Base-by-base conservation (phyloP, 495 filamentous ascomycete genomes). In the Arthonia radiata region DNA sequence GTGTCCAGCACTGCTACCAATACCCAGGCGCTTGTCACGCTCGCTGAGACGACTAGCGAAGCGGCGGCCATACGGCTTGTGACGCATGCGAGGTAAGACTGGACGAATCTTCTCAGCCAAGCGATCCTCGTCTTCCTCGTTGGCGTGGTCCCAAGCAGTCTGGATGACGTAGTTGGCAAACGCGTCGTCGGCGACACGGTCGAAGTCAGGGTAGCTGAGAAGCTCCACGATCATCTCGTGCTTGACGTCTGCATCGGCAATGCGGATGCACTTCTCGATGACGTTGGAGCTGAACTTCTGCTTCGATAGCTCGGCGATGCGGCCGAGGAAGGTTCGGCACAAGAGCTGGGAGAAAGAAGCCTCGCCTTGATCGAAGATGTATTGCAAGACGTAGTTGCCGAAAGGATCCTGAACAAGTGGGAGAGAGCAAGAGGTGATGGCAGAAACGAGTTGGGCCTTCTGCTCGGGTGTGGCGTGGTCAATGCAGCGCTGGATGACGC, bases 211-310 rank as follows among this genome's bases (percentile, higher is more conserved):
- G 0, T 70, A 60, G 15, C 49, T 40, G 15, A 89, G 53, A 37
- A 94, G 68, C 56, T 93, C 83, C 11, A 72, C 61, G 29, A 91
- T 71, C 50, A 97, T 64, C 35, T 69, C 58, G 37, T 77, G 73
- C 38, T 73, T 78, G 22, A 72, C 67, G 3, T 50, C 46, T 3
- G 56, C 41, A 23, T 70, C 61, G 1, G 79, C 67, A 40, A 72
- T 81, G 15, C 83, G 78, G 25, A 97, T 64, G 43, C 82, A 91
- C 49, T 94, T 94, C 52, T 97, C 86, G 31, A 97, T 79, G 26
- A 97, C 86, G 40, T 97, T 97, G 29, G 83, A 93, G 55, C 81
- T 92, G 54, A 97, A 97, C 49, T 97, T 97, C 48, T 94, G 89
- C 50, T 79, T 86, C 3, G 89, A 91, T 7, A 94, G 55, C 25